Evolutionary conservation across 2,329 filamentous ascomycete species (phyloP).

Genomic region (Colletotrichum lentis): DNA sequence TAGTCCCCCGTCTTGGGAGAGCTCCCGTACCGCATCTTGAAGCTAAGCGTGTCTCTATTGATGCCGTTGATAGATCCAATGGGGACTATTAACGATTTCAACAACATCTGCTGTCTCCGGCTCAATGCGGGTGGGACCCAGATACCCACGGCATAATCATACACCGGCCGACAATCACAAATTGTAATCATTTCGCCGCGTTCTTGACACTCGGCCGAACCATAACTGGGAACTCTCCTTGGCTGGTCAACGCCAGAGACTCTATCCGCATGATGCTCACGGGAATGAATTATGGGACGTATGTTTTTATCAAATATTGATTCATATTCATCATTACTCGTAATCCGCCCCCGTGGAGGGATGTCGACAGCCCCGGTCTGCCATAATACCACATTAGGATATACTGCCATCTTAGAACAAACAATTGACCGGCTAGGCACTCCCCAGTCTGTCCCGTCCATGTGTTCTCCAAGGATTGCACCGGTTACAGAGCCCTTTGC

Average conservation of each 20-base stretch:
- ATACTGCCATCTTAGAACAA: neutral
- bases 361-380: constrained; percentile 14
- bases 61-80: constrained; percentile 1
- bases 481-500: neutral
- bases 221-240: neutral
- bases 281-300: neutral
- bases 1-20: neutral
- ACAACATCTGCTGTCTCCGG: neutral
- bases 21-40: neutral
- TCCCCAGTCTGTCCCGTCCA: neutral
- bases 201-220: constrained; percentile 2
- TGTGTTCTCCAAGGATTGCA: constrained; percentile 1
- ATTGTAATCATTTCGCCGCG: constrained; percentile 19
- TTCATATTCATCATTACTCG: constrained; percentile 25
- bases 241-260: constrained; percentile 1
- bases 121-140: neutral
- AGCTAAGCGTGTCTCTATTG: neutral
- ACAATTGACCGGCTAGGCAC: neutral
- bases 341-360: constrained; percentile 10
- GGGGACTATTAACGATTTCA: neutral
- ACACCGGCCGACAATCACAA: neutral
- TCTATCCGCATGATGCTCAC: neutral
- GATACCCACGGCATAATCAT: neutral
- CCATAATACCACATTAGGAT: constrained; percentile 8
- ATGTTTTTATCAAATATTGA: neutral